phyloP scores from a whole-genome alignment of 306 rosid genomes.

The Begonia masoniana region DNA sequence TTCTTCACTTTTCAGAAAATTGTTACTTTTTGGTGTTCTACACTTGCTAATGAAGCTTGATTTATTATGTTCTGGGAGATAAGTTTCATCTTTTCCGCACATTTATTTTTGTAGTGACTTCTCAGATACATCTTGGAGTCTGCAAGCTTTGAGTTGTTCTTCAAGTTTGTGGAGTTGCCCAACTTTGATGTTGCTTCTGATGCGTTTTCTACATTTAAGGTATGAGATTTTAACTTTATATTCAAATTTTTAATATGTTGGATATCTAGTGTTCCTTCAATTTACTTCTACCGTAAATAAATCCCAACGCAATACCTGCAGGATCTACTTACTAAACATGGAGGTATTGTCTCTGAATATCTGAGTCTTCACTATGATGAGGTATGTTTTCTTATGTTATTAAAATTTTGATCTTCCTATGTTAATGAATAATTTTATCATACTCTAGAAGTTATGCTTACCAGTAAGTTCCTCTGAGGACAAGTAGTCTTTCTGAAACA shows the following conservation, averaged over 20 bases:
- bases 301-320: conserved; percentile 22
- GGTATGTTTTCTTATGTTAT: conserved; percentile 35
- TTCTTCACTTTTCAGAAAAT: too few species aligned
- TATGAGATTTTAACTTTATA: conserved; percentile 16
- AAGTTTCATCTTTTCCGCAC: conserved; percentile 20
- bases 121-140: conserved; percentile 92
- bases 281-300: conserved; percentile 3
- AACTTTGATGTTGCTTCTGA: conserved; percentile 89
- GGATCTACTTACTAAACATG: conserved; percentile 91
- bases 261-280: neutral
- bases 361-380: conserved; percentile 65
- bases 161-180: conserved; percentile 83
- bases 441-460: too few species aligned
- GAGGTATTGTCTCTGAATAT: conserved; percentile 50
- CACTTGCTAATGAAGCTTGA: neutral
- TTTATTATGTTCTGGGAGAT: conserved; percentile 8
- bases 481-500: too few species aligned
- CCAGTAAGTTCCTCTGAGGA: too few species aligned
- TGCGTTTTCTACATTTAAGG: conserved; percentile 97
- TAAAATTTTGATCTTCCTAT: neutral
- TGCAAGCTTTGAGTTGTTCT: conserved; percentile 82
- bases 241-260: neutral
- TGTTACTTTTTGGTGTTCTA: too few species aligned
- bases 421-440: too few species aligned
- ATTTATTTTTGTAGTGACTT: conserved; percentile 29